Evolutionary conservation across 176 grass and related monocot species (phyloP).

Genomic region (Eleusine indica): DNA sequence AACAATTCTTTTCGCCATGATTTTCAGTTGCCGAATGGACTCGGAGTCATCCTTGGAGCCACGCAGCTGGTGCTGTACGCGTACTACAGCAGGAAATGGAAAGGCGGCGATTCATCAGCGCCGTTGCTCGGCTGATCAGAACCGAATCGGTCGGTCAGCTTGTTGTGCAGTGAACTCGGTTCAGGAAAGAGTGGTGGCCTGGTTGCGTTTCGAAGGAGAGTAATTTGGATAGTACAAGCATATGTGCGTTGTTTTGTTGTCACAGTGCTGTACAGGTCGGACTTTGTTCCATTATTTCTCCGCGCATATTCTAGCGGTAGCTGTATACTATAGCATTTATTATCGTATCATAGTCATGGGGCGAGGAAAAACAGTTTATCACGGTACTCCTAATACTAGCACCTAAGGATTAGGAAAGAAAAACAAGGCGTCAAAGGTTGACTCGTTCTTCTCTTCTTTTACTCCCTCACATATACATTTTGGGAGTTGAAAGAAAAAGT

Average conservation of each 20-base stretch:
- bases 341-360: too few species aligned
- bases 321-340: not conserved
- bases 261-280: slow-evolving; percentile 18
- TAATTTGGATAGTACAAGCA: not conserved
- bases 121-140: slow-evolving; percentile 52
- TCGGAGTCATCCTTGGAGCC: slow-evolving; percentile 64
- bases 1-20: not conserved
- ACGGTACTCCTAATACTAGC: too few species aligned
- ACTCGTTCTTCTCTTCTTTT: too few species aligned
- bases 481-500: not conserved
- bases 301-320: not conserved
- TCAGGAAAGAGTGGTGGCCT: not conserved
- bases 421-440: too few species aligned
- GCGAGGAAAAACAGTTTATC: too few species aligned
- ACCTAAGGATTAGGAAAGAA: too few species aligned
- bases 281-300: not conserved
- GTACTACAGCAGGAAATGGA: slow-evolving; percentile 70
- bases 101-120: slow-evolving; percentile 17
- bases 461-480: too few species aligned
- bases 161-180: not conserved
- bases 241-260: not conserved
- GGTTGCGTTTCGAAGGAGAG: not conserved
- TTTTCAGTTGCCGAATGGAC: slow-evolving; percentile 78
- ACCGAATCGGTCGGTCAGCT: not conserved
- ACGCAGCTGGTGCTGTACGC: slow-evolving; percentile 64